Base-by-base conservation (phyloP, 345 rosid species). In the Syzygium grande region DNA sequence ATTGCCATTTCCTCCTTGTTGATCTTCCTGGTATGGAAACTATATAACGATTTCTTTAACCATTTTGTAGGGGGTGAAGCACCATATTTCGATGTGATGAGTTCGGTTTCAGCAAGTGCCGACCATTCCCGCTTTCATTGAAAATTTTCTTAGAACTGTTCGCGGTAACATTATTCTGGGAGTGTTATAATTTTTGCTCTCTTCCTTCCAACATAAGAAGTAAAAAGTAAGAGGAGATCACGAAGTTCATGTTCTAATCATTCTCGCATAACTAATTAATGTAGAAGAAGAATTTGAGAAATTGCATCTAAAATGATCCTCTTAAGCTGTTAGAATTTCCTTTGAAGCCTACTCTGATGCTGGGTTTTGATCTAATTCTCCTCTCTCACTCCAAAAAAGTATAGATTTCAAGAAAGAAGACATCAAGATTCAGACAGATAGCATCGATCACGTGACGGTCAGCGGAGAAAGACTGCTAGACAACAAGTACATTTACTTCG, bases 11-110 rank as follows among this genome's bases (percentile, higher is more conserved):
- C 90, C 95, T 95, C 88, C 92, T 92, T 6, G 53, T 95, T 29
- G 90, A 92, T 90, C 94, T 95, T 87, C 97, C 95, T 4, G 94
- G 97, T 94, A 94, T 22, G 55, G 27, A 84, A 43, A 34, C 80
- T 17, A 19, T 19, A 16, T 34, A 10, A 34, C 22, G 43, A 73
- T 73, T 21, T 73, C 17, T 85, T 56, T 41, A 21, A 27, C 7
- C 27, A 52, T 68, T 30, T 73, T 29, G 29, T 61, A 55, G 78
- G 11, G 8, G n/a, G 53, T 79, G 34, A 22, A 68, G 34, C 80
- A 34, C 43, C 49, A 68, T 68, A 19, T 34, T 41, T 68, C 46
- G 7, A 68, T 17, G 19, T 34, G 49, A 68, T 34, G 80, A 34
- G 46, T 34, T 34, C 85, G 6, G 22, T 25, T 84, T n/a, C 38